A percentile compares a stretch with the other conserved stretches of the same genome.
These are phyloP conservation scores for Phaseolus lunatus DNA, from an alignment of 306 rosid species.

Conservation along the genomic window DNA sequence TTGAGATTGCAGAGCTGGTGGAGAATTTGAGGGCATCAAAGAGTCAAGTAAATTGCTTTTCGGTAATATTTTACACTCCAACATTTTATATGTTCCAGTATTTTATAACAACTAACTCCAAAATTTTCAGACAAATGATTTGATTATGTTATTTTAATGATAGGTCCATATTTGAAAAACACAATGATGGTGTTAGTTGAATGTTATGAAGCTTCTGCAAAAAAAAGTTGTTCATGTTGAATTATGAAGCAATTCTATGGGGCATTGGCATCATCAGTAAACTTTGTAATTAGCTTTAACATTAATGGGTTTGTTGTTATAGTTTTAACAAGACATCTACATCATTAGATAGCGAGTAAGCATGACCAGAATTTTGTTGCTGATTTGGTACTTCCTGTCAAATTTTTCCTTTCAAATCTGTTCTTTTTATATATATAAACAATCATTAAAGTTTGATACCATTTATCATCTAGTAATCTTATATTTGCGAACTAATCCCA, in stretches of 20 bases:
- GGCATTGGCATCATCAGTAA: background rate
- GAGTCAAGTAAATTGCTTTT: constrained; percentile 60
- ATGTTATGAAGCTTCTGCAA: background rate
- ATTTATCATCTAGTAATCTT: background rate
- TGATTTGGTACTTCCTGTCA: background rate
- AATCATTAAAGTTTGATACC: background rate
- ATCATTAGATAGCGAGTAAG: background rate
- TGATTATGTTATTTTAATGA: background rate
- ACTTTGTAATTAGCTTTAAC: background rate
- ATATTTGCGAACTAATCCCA: background rate
- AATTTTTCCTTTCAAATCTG: background rate
- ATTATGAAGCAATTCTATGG: background rate
- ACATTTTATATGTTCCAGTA: no score
- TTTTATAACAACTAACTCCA: background rate
- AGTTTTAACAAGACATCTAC: background rate
- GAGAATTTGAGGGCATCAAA: constrained; percentile 62
- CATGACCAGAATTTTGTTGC: background rate
- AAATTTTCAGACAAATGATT: background rate
- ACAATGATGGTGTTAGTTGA: background rate
- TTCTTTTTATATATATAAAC: background rate
- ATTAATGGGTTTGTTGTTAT: background rate
- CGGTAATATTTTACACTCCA: background rate
- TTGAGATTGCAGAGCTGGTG: constrained; percentile 69
- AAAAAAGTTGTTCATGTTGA: background rate
- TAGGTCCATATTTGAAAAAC: background rate